Conservation (phyloP, 495 filamentous ascomycete species). For the Platismatia glauca region DNA sequence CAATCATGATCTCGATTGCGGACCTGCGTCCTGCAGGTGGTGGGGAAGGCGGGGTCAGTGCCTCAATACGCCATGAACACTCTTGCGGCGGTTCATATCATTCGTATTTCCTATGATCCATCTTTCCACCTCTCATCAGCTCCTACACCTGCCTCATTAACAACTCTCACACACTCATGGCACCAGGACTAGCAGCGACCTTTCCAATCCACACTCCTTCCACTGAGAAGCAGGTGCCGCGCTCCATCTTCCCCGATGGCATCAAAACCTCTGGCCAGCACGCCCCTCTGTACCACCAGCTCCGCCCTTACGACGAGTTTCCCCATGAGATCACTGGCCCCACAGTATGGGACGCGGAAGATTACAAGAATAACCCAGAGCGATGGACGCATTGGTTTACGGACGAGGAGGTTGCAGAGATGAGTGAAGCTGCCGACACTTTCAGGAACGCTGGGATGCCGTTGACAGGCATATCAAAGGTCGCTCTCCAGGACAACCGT, state of each 20-base stretch:
- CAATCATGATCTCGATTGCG: neutral
- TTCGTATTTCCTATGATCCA: neutral
- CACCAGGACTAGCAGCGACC: constrained; percentile 10
- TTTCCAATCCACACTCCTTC: neutral
- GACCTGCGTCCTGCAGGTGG: neutral
- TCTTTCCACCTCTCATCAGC: neutral
- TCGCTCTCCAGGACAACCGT: constrained; percentile 8
- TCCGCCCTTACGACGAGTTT: constrained; percentile 63
- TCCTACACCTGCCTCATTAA: neutral
- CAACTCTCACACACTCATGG: neutral
- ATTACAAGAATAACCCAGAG: constrained; percentile 60
- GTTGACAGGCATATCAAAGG: constrained; percentile 67
- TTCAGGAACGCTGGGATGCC: constrained; percentile 55
- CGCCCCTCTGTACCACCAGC: constrained; percentile 54
- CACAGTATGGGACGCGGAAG: constrained; percentile 70
- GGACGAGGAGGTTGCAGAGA: constrained; percentile 56
- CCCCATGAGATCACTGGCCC: constrained; percentile 64
- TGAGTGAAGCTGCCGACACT: constrained; percentile 55
- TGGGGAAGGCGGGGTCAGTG: neutral
- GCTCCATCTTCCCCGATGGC: constrained; percentile 44
- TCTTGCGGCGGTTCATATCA: no score
- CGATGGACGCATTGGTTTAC: constrained; percentile 69
- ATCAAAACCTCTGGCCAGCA: constrained; percentile 74
- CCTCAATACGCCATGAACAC: neutral
- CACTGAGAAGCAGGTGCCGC: neutral